Conservation (phyloP, 2,329 filamentous ascomycete species). For the Colletotrichum euphorbiae region DNA sequence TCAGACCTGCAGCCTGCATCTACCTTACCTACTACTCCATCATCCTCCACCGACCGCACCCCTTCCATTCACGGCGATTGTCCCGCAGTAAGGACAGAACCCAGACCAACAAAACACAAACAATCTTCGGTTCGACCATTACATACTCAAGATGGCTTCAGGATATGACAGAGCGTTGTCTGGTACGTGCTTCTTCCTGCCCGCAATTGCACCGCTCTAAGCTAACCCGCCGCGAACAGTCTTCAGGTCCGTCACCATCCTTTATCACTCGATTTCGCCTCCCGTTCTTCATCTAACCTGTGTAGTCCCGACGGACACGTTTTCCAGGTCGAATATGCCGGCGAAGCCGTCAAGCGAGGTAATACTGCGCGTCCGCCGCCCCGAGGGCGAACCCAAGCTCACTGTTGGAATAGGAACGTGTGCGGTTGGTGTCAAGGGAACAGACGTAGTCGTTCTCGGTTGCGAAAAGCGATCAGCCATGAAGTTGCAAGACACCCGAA, state of each 20-base stretch:
- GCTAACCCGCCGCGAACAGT: conserved; percentile 70
- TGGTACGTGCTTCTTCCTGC: conserved; percentile 71
- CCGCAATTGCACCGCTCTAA: conserved; percentile 42
- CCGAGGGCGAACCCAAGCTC: conserved; percentile 42
- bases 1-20: conserved; percentile 47
- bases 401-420: conserved; percentile 78
- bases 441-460: conserved; percentile 92
- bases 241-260: conserved; percentile 74
- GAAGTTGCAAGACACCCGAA: conserved; percentile 99
- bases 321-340: conserved; percentile 99
- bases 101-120: conserved; percentile 4
- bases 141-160: conserved; percentile 74
- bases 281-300: conserved; percentile 55
- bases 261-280: conserved; percentile 32
- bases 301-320: conserved; percentile 97
- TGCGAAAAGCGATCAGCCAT: conserved; percentile 99
- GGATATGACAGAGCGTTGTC: conserved; percentile 99
- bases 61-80: conserved; percentile 34
- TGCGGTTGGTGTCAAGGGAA: conserved; percentile 96
- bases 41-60: conserved; percentile 36
- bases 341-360: conserved; percentile 99
- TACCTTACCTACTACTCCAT: conserved; percentile 35
- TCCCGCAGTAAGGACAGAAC: conserved; percentile 23
- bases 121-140: conserved; percentile 32
- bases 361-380: conserved; percentile 44